Conservation (phyloP, 257 asterid genomes). For the Mentha longifolia region DNA sequence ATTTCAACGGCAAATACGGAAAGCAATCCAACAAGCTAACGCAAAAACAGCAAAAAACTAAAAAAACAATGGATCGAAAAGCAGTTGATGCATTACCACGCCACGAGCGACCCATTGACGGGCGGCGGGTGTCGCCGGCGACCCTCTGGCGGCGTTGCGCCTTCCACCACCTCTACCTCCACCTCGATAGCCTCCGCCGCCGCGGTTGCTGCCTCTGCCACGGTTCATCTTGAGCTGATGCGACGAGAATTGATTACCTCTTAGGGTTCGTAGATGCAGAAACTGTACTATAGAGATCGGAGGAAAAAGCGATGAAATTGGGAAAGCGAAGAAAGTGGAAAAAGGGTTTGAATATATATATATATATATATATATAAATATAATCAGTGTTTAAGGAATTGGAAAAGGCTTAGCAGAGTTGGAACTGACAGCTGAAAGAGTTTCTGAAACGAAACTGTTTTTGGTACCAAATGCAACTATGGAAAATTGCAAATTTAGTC, state of each 20-base stretch:
- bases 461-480: background rate
- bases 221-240: conserved; percentile 32
- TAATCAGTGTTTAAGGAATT: conserved; percentile 11
- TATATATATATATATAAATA: no score
- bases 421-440: background rate
- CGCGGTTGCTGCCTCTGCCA: conserved; percentile 33
- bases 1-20: background rate
- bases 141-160: conserved; percentile 23
- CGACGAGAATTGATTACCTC: background rate
- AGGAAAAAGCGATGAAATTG: conserved; percentile 7
- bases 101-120: conserved; percentile 17
- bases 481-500: background rate
- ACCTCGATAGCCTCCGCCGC: conserved; percentile 18
- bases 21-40: background rate
- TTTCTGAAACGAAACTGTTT: conserved; percentile 16
- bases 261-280: conserved; percentile 15
- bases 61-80: background rate
- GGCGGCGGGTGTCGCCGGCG: conserved; percentile 18
- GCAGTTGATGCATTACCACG: conserved; percentile 32
- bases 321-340: background rate
- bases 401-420: background rate
- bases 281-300: background rate
- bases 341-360: background rate
- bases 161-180: conserved; percentile 36
- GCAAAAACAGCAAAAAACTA: background rate